Conservation (phyloP, 352 stramenopile species). For the Globisporangium carolinianum region DNA sequence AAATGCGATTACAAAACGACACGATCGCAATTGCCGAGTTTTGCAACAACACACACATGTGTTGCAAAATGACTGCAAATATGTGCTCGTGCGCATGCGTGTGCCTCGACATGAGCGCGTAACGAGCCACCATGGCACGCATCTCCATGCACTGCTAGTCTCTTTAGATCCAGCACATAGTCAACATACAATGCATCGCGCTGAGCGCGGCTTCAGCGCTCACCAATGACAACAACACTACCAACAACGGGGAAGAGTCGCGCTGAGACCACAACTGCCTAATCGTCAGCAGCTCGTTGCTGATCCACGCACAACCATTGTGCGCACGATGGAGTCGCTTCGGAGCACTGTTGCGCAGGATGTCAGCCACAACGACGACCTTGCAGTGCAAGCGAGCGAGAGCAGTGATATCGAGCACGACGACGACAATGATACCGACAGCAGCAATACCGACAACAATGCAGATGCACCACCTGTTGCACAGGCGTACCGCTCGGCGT, state of each 20-base stretch:
- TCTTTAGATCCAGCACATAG: too few species aligned
- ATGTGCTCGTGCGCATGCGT: neutral
- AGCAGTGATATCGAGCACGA: neutral
- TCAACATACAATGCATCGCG: too few species aligned
- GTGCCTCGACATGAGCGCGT: neutral
- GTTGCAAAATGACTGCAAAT: neutral
- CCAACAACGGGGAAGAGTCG: neutral
- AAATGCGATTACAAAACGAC: neutral
- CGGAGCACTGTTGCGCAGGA: neutral
- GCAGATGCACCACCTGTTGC: conserved; percentile 1
- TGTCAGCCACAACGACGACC: neutral
- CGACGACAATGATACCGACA: neutral
- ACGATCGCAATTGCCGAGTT: neutral
- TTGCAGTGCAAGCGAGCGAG: neutral
- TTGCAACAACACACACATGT: neutral
- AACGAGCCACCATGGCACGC: too few species aligned
- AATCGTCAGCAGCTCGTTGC: neutral
- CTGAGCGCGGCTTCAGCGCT: too few species aligned
- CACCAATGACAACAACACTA: too few species aligned
- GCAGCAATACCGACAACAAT: neutral
- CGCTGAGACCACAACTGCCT: neutral
- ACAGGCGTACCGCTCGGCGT: conserved; percentile 39
- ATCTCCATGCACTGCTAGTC: too few species aligned
- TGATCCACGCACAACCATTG: too few species aligned
- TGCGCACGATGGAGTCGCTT: neutral